Percentiles rank a stretch among this genome's conserved stretches.
phyloP scores from a whole-genome alignment of 108 stramenopile genomes.

The Discostella pseudostelligera region DNA sequence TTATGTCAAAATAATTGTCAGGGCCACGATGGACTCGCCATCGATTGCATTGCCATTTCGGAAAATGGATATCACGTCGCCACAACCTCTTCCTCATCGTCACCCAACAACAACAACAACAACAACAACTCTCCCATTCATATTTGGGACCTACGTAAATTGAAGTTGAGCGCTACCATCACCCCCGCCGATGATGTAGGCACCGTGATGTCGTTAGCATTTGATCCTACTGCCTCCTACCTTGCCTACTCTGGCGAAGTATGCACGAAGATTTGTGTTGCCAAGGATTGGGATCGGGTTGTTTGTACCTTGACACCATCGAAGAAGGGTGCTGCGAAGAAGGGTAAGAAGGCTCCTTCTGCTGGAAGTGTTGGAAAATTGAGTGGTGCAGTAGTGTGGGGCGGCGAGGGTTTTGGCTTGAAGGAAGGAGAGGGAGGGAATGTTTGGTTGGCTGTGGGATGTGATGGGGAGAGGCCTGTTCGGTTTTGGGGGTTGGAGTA shows the following conservation, averaged over 20 bases:
- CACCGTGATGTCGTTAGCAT: constrained; percentile 46
- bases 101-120: no score
- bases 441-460: constrained; percentile 38
- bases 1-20: neutral
- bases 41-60: constrained; percentile 69
- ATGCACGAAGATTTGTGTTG: constrained; percentile 53
- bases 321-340: constrained; percentile 15
- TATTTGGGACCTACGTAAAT: constrained; percentile 88
- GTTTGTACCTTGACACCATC: constrained; percentile 27
- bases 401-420: constrained; percentile 12
- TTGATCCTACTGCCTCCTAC: constrained; percentile 70
- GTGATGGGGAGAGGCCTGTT: constrained; percentile 44
- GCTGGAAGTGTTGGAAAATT: neutral
- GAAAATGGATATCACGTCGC: constrained; percentile 90
- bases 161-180: constrained; percentile 52
- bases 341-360: constrained; percentile 7
- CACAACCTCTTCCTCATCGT: constrained; percentile 34
- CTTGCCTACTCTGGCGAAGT: constrained; percentile 63
- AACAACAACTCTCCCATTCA: constrained; percentile 47
- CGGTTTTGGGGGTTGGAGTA: constrained; percentile 41
- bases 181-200: constrained; percentile 38
- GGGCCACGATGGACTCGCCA: constrained; percentile 44
- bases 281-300: constrained; percentile 75
- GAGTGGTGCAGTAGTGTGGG: constrained; percentile 10
- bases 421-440: constrained; percentile 10